These are phyloP conservation scores for Hamigera avellanea DNA, from an alignment of 495 filamentous ascomycete species.

Conservation along the genomic window DNA sequence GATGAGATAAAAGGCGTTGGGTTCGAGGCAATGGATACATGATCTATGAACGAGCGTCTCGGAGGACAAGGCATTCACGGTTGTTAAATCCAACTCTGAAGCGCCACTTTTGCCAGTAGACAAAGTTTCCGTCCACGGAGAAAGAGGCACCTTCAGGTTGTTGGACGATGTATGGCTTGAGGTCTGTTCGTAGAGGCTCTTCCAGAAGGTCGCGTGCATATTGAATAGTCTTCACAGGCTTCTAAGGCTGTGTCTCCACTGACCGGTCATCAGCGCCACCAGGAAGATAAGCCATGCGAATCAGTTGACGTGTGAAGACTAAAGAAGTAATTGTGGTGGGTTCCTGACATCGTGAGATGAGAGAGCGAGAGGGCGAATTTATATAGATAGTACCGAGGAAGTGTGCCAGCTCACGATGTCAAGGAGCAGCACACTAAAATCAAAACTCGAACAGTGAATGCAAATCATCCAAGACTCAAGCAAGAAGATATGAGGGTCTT, in stretches of 20 bases:
- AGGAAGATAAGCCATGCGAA: conserved; percentile 39
- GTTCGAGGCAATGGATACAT: too few species aligned
- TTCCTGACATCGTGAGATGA: too few species aligned
- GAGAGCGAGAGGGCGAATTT: too few species aligned
- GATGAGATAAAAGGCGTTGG: too few species aligned
- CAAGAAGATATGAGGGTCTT: too few species aligned
- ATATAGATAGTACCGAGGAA: too few species aligned
- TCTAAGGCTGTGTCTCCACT: conserved; percentile 24
- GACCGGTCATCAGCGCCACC: conserved; percentile 20
- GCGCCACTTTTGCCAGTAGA: conserved; percentile 59
- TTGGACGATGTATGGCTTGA: conserved; percentile 66
- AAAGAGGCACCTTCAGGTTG: conserved; percentile 75
- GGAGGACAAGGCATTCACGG: conserved; percentile 49
- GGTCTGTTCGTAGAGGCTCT: conserved; percentile 36
- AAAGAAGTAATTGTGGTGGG: not conserved
- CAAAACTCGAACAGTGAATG: too few species aligned
- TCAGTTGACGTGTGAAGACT: conserved; percentile 50
- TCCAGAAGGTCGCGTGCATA: conserved; percentile 30
- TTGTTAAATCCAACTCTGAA: conserved; percentile 56
- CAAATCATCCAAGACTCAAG: too few species aligned
- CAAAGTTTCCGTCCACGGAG: conserved; percentile 33
- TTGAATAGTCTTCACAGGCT: conserved; percentile 45
- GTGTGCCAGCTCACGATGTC: too few species aligned
- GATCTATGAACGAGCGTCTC: too few species aligned
- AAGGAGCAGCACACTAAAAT: too few species aligned